Base-by-base conservation (phyloP, 139 green algal genomes). In the Picochlorum sp. region DNA sequence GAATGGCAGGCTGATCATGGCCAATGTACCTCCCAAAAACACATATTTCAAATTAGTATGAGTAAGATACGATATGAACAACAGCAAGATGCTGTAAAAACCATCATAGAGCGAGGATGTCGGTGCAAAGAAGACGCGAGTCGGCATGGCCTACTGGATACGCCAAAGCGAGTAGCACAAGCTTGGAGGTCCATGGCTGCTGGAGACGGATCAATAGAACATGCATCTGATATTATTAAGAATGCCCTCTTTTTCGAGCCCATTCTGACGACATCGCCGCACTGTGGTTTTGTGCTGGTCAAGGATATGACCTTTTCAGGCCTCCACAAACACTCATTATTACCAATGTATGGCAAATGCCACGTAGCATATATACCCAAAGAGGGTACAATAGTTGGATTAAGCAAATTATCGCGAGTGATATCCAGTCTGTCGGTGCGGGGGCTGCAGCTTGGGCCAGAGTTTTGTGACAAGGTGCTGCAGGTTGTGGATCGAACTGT, bases 301-400 rank as follows among this genome's bases (percentile, higher is more conserved):
- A 75, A 86, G 2, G 90, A 97, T 73, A 92, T 99, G 34, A 84
- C 94, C 16, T 92, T 97, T 62, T 85, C 88, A 4, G 85, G 82
- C n/a, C 85, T 85, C 1, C 87, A 70, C 46, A 68, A 84, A 62
- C 59, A 69, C 23, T 85, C 68, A 15, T 77, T 99, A 24, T 82
- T 97, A 49, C 94, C 94, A 3, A 97, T 98, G 70, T 83, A 92
- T 61, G 89, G 95, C 11, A 77, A 79, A 16, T 82, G 65, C 57
- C 90, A 98, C 79, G 82, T 98, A 9, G 92, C 80, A 0, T 99
- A 99, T 68, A 69, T 95, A 15, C 93, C 93, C 0, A 47, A 66
- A 5, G 23, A 81, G 16, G 85, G 85, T 9, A 79, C 87, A 6
- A 84, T 96, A 14, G 63, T 95, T 46, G 89, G 89, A 4, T 77